These are phyloP conservation scores for Pezicula neosporulosa DNA, from an alignment of 2,329 filamentous ascomycete species.

Conservation along the genomic window DNA sequence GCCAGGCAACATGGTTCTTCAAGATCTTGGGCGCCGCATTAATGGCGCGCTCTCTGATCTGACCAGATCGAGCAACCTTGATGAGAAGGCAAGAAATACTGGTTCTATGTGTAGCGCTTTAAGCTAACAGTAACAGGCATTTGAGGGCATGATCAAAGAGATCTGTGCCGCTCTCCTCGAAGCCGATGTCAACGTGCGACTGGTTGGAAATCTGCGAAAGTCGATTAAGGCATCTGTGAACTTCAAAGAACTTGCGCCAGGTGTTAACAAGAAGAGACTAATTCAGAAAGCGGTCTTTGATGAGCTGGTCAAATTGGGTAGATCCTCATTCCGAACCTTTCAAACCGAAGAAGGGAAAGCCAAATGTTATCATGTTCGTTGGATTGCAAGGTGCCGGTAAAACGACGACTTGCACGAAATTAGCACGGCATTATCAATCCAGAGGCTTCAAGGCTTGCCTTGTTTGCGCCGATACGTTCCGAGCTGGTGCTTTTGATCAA, in stretches of 20 bases:
- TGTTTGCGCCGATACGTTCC: conserved; percentile 97
- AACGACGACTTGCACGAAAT: conserved; percentile 96
- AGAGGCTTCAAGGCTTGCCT: conserved; percentile 89
- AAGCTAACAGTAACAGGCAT: conserved; percentile 61
- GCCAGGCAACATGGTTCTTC: conserved; percentile 76
- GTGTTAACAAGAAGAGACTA: conserved; percentile 96
- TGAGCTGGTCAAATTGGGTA: conserved; percentile 87
- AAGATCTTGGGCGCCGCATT: conserved; percentile 97
- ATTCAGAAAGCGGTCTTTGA: conserved; percentile 99
- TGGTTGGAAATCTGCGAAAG: conserved; percentile 87
- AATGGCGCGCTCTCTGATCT: conserved; percentile 94
- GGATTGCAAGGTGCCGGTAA: conserved; percentile 97
- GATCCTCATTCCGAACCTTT: conserved; percentile 94
- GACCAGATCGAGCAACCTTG: conserved; percentile 86
- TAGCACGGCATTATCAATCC: conserved; percentile 91
- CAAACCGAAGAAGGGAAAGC: conserved; percentile 93
- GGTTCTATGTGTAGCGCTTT: conserved; percentile 3
- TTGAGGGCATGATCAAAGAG: conserved; percentile 97
- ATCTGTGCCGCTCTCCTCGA: conserved; percentile 94
- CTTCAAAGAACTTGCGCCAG: conserved; percentile 87
- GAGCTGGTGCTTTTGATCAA: conserved; percentile 97
- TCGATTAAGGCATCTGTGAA: conserved; percentile 90
- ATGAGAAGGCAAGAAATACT: conserved; percentile 73
- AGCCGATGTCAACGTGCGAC: conserved; percentile 94
- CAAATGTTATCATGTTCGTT: conserved; percentile 99